Conservation (phyloP, 2,329 filamentous ascomycete genomes). For the Fusarium subtropicale region DNA sequence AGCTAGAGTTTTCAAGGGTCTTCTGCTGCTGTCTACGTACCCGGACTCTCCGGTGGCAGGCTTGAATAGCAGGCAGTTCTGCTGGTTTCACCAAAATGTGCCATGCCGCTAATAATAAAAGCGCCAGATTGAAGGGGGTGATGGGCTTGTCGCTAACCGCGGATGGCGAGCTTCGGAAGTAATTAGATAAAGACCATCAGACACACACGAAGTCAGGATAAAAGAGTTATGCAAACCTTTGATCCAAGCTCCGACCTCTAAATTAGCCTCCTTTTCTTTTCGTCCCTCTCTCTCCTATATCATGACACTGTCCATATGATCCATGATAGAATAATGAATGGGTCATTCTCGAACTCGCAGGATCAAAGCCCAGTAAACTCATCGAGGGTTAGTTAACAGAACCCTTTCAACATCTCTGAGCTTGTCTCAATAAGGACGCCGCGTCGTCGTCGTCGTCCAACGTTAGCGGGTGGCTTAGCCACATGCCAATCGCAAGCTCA, state of each 20-base stretch:
- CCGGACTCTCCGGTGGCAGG: slow-evolving; percentile 40
- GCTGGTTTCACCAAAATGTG: slow-evolving; percentile 39
- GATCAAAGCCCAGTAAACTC: background rate
- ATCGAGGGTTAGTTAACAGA: background rate
- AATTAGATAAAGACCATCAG: background rate
- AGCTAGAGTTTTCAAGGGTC: slow-evolving; percentile 13
- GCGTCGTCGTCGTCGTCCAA: slow-evolving; percentile 6
- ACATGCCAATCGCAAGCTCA: slow-evolving; percentile 27
- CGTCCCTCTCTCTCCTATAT: background rate
- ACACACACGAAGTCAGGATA: background rate
- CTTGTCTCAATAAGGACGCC: slow-evolving; percentile 27
- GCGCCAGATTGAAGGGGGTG: slow-evolving; percentile 18
- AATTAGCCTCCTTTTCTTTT: slow-evolving; percentile 3
- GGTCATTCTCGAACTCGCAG: slow-evolving; percentile 24
- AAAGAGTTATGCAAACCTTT: background rate
- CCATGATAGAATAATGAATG: slow-evolving; percentile 22
- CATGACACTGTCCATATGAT: slow-evolving; percentile 21
- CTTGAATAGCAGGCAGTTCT: slow-evolving; percentile 19
- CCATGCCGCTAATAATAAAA: slow-evolving; percentile 14
- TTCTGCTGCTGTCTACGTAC: background rate
- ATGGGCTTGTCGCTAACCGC: slow-evolving; percentile 4
- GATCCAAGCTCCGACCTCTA: slow-evolving; percentile 1
- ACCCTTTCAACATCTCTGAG: slow-evolving; percentile 1
- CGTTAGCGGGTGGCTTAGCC: slow-evolving; percentile 32
- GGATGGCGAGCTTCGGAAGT: slow-evolving; percentile 18